Base-by-base conservation (phyloP, 1,284 basidiomycete genomes). In the Pascua sp. region DNA sequence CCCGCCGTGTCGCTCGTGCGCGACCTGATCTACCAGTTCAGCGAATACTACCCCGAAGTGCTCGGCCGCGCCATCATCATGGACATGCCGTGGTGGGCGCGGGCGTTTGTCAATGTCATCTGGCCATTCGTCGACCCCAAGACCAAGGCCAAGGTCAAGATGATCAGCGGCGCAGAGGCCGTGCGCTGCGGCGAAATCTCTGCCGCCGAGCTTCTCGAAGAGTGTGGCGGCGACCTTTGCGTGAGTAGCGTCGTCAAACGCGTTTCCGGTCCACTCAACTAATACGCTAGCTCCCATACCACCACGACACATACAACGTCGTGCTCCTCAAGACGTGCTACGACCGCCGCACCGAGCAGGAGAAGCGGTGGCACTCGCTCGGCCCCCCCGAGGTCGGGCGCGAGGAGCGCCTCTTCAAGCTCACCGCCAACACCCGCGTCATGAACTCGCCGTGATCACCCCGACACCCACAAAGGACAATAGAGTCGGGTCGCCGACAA, bases 41-140 rank as follows among this genome's bases (percentile, higher is more conserved):
- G 24, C 24, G 24, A 32, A 32, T 32, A 32, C 24, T 32, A 32
- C 24, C 24, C 24, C 24, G 24, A 32, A 7, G 67, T 61, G 1
- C 62, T 74, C 13, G 61, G 64, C 32, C 51, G 62, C 1, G 62
- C 56, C 8, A 55, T 67, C 7, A 68, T 77, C 49, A 65, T 66
- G 42, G 61, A 71, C 49, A 65, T 73, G 47, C 71, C 72, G 5
- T 73, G 70, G 70, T 49, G 69, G 8, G 65, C 71, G 45, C 67
- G 65, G 47, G 53, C 58, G 15, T 74, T 77, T 50, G 62, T 75
- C 47, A 67, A 68, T 48, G 55, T 71, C 47, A 67, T 72, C 62
- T 73, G 71, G 68, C 70, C 71, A 24, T 75, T 76, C 47, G 68
- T 75, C 56, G 75, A 76, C 55, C 60, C 71, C 1, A 53, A 57